Evolutionary conservation across 1,139 yeast genomes (phyloP), one percentile per base, ranked within the genome.

Genomic region (Zygosaccharomyces sapae): DNA sequence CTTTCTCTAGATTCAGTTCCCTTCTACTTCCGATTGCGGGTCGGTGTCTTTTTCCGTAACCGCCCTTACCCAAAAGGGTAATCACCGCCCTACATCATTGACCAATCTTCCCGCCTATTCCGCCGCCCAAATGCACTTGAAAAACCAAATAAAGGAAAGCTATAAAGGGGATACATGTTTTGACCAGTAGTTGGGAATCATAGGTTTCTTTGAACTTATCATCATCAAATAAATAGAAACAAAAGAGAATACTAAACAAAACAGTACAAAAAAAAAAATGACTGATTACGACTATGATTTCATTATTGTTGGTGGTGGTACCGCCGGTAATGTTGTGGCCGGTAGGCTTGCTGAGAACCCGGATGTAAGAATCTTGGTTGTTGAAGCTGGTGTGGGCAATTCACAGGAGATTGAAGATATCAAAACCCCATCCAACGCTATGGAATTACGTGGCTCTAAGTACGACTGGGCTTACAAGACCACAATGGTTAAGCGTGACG

Each of bases 271-370:
- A 3, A 24, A 9, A 34, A 42, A 36, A 42, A 42, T 35, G 45
- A 20, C 41, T 27, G 39, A 35, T 16, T 42, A 36, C 13, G 41
- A 42, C 27, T 63, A 55, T 53, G 68, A 64, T 46, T 62, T 65
- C 50, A 59, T 66, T 47, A 60, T 66, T 47, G 62, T 59, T 44
- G 69, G 69, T 43, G 69, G 69, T 49, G 69, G 69, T 47, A 65
- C 69, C 50, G 62, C 66, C 47, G 69, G 69, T 45, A 63, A 64
- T 53, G 61, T 58, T 29, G 58, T 66, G 34, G 69, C 69, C 27
- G 67, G 68, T 45, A 63, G 69, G 51, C 58, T 66, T 33, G 68
- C 66, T 40, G 67, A 65, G 42, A 54, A 56, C 48, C 61, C 61
- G 13, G 41, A 58, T 38, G 59, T 57, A 33, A 48, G 53, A 31